Base-by-base conservation (phyloP, 257 asterid species). In the Gentiana straminea region DNA sequence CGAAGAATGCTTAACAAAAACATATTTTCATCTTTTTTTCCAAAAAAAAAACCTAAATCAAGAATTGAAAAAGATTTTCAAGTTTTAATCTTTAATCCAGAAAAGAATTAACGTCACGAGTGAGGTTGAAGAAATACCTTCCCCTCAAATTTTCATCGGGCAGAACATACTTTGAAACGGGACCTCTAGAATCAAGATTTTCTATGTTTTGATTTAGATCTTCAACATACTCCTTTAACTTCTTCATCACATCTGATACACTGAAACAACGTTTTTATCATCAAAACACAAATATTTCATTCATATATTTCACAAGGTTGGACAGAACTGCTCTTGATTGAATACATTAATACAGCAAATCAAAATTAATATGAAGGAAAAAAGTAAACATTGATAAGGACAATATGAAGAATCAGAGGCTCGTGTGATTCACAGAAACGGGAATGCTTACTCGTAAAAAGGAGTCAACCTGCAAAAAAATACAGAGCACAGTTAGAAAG, bases 81-180 rank as follows among this genome's bases (percentile, higher is more conserved):
- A 50, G 46, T 41, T 41, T 41, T 4, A 2, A 41, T 41, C 9
- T 41, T 5, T 35, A 13, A 41, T 41, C 46, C 46, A 41, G 46
- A 41, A 9, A 41, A 1, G 8, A 5, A 39, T 39, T 5, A 5
- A 41, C 8, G 1, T 41, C 11, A 41, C 7, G 46, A 41, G 35
- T 34, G 38, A 13, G 24, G 13, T 1, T 11, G 52, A 70, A 66
- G 59, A 52, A 73, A 47, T 70, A 91, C 98, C 95, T 83, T 79
- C 96, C 96, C 70, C 80, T 79, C 59, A 91, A 85, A 80, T 84
- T 81, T 80, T 91, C 98, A 52, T 91, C 98, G 13, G 84, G 98
- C 63, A 91, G 77, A 56, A 69, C 78, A 67, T 91, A 91, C 62
- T 84, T 83, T 54, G 98, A 91, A 62, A 84, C 94, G 47, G 92